These are phyloP conservation scores for Cyclotella choctawhatcheeana DNA, from an alignment of 108 stramenopile species.

Conservation along the genomic window DNA sequence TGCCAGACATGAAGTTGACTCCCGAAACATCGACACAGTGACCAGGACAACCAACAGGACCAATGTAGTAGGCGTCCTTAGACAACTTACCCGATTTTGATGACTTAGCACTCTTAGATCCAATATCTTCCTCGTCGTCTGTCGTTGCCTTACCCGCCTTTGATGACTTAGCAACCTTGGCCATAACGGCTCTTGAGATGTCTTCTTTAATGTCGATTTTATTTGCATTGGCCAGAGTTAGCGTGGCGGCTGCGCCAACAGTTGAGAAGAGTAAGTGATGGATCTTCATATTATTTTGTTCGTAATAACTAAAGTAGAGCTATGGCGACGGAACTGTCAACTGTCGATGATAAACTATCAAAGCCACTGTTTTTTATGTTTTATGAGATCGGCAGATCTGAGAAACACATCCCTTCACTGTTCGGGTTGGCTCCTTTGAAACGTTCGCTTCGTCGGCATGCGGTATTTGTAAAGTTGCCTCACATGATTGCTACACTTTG, in stretches of 20 bases:
- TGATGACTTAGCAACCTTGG: not conserved
- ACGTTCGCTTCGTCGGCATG: too few relatives aligned
- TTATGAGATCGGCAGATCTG: too few relatives aligned
- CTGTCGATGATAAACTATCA: too few relatives aligned
- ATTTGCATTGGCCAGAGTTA: not conserved
- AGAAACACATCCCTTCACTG: too few relatives aligned
- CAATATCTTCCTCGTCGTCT: not conserved
- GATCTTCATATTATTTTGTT: too few relatives aligned
- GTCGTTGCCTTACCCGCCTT: not conserved
- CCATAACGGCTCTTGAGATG: not conserved
- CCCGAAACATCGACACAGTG: conserved; percentile 12
- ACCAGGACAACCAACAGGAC: conserved; percentile 7
- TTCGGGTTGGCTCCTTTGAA: too few relatives aligned
- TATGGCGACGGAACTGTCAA: too few relatives aligned
- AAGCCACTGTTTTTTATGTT: too few relatives aligned
- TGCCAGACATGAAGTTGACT: not conserved
- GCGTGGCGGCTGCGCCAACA: not conserved
- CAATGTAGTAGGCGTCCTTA: conserved; percentile 7
- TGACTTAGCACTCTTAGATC: not conserved
- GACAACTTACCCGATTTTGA: not conserved
- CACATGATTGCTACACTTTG: too few relatives aligned
- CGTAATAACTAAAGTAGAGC: too few relatives aligned
- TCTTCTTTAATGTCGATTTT: conserved; percentile 8
- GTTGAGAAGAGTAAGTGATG: not conserved
- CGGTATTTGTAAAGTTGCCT: too few relatives aligned